Conservation (phyloP, 2,329 filamentous ascomycete species). For the Plenodomus biglobosus region DNA sequence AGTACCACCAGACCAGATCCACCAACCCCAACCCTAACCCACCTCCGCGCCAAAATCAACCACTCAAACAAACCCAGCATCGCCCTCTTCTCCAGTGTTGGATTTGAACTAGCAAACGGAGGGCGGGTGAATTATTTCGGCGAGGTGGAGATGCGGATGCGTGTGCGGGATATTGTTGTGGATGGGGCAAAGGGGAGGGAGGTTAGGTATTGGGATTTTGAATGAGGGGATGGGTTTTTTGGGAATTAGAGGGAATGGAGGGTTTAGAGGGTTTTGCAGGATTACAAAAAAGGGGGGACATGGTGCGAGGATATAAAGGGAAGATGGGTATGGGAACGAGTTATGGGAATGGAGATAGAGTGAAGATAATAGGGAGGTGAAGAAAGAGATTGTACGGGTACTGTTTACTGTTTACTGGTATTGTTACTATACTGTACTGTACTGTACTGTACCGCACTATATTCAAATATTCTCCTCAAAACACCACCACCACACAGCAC, state of each 20-base stretch:
- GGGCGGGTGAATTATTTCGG: conserved; percentile 65
- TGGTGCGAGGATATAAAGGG: background rate
- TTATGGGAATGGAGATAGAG: no score
- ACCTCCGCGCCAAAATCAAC: conserved; percentile 64
- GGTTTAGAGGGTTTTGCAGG: background rate
- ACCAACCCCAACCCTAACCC: conserved; percentile 33
- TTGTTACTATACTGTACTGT: no score
- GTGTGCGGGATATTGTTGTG: background rate
- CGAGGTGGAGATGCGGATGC: conserved; percentile 56
- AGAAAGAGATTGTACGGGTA: no score
- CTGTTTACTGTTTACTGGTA: no score
- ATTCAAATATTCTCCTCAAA: no score
- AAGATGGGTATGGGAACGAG: background rate
- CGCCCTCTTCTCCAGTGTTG: conserved; percentile 61
- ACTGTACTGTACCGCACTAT: no score
- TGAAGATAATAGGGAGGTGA: no score
- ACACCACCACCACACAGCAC: no score
- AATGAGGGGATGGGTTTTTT: background rate
- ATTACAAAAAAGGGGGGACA: background rate
- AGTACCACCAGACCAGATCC: no score
- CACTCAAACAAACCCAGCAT: conserved; percentile 60
- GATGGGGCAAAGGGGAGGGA: background rate
- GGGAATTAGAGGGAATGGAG: no score
- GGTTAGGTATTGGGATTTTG: background rate
- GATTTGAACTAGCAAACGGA: conserved; percentile 55